phyloP scores from a whole-genome alignment of 148 eudicot genomes.

The Rhododendron mucronatum region DNA sequence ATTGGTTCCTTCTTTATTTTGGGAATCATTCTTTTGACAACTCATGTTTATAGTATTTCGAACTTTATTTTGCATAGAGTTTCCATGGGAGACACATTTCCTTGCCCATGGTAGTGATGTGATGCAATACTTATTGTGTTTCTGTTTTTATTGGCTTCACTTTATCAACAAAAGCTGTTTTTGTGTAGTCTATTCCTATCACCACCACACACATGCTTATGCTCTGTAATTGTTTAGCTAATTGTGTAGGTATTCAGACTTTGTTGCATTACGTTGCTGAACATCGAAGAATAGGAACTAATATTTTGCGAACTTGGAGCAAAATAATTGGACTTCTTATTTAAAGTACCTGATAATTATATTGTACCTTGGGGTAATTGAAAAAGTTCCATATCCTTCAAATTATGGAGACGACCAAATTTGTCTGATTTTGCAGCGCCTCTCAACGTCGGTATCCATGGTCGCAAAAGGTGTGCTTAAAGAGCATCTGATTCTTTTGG shows the following conservation, averaged over 20 bases:
- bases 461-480: constrained; percentile 90
- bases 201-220: not conserved
- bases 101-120: not conserved
- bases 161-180: not conserved
- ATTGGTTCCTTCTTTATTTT: not conserved
- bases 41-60: not conserved
- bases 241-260: not conserved
- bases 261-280: not conserved
- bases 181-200: not conserved
- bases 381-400: not conserved
- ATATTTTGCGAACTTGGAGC: not conserved
- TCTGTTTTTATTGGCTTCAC: not conserved
- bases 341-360: not conserved
- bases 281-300: not conserved
- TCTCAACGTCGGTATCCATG: constrained; percentile 85
- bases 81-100: not conserved
- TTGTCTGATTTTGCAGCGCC: constrained; percentile 51
- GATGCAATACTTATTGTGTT: not conserved
- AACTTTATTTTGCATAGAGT: not conserved
- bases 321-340: not conserved
- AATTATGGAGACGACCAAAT: not conserved
- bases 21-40: not conserved
- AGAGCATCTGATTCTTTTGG: constrained; percentile 85
- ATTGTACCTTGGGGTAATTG: not conserved
- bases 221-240: not conserved